phyloP scores from a whole-genome alignment of 768 basidiomycete species.

The Chiua virens region DNA sequence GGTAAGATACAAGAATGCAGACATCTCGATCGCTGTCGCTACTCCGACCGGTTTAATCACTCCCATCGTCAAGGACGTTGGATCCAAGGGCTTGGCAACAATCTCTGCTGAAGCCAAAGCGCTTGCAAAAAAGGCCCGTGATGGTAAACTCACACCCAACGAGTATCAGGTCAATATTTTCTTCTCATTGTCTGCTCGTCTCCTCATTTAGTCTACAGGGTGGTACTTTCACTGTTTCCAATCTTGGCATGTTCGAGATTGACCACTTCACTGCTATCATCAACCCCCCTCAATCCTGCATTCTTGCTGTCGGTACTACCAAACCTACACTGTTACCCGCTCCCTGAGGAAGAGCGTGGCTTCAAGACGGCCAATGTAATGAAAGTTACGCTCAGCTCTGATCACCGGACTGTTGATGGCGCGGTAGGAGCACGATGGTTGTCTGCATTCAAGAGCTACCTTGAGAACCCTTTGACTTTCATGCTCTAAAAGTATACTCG shows the following conservation, averaged over 20 bases:
- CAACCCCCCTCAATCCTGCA: constrained; percentile 98
- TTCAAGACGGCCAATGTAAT: constrained; percentile 91
- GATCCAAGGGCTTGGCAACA: constrained; percentile 86
- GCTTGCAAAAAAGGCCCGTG: constrained; percentile 93
- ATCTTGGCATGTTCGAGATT: constrained; percentile 97
- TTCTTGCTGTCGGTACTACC: constrained; percentile 91
- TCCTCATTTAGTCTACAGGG: constrained; percentile 50
- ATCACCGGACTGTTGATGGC: constrained; percentile 96
- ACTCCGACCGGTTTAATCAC: constrained; percentile 96
- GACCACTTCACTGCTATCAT: constrained; percentile 98
- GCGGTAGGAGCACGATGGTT: constrained; percentile 94
- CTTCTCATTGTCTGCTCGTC: neutral
- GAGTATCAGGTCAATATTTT: constrained; percentile 81
- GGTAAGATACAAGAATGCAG: constrained; percentile 88
- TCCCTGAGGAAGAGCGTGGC: constrained; percentile 85
- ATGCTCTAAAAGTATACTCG: constrained; percentile 65
- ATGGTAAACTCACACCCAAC: constrained; percentile 90
- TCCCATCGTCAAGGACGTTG: constrained; percentile 93
- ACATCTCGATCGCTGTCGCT: constrained; percentile 96
- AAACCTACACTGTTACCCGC: constrained; percentile 85
- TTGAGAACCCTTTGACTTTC: constrained; percentile 96
- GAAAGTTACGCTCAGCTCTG: constrained; percentile 94
- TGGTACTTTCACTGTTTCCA: constrained; percentile 98
- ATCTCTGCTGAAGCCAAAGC: constrained; percentile 92
- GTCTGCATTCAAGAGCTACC: constrained; percentile 89